These are phyloP conservation scores for Pilasporangium apinafurcum DNA, from an alignment of 352 stramenopile genomes.

Conservation along the genomic window DNA sequence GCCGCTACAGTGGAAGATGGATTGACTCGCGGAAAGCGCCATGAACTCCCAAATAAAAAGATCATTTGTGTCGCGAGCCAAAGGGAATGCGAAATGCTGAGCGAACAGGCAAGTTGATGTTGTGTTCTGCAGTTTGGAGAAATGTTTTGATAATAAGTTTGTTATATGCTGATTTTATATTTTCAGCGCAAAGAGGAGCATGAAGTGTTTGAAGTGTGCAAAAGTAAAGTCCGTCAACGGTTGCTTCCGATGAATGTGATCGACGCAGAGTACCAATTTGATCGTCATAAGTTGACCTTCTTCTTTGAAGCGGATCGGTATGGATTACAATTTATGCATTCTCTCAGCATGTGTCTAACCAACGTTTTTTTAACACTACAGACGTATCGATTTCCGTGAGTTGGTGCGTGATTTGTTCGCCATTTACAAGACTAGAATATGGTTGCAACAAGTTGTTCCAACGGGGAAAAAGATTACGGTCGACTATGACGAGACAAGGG, in stretches of 20 bases:
- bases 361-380: conserved; percentile 7
- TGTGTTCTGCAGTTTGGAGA: neutral
- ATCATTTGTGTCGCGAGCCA: conserved; percentile 91
- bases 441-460: conserved; percentile 94
- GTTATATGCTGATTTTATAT: neutral
- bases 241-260: conserved; percentile 96
- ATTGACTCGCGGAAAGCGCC: conserved; percentile 45
- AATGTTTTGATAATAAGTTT: neutral
- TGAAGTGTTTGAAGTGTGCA: conserved; percentile 95
- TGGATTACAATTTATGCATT: neutral
- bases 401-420: conserved; percentile 97
- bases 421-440: conserved; percentile 99
- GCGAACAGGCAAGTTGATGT: conserved; percentile 57
- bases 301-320: conserved; percentile 97
- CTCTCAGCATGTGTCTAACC: neutral
- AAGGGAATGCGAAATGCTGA: conserved; percentile 89
- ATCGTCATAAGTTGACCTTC: conserved; percentile 98
- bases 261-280: conserved; percentile 98
- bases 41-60: conserved; percentile 82
- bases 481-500: conserved; percentile 49
- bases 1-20: conserved; percentile 26
- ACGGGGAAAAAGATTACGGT: conserved; percentile 57
- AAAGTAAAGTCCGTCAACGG: conserved; percentile 92
- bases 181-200: conserved; percentile 91
- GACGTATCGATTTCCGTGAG: conserved; percentile 97